Conservation (phyloP, 2,329 filamentous ascomycete species). For the Monilinia aucupariae region DNA sequence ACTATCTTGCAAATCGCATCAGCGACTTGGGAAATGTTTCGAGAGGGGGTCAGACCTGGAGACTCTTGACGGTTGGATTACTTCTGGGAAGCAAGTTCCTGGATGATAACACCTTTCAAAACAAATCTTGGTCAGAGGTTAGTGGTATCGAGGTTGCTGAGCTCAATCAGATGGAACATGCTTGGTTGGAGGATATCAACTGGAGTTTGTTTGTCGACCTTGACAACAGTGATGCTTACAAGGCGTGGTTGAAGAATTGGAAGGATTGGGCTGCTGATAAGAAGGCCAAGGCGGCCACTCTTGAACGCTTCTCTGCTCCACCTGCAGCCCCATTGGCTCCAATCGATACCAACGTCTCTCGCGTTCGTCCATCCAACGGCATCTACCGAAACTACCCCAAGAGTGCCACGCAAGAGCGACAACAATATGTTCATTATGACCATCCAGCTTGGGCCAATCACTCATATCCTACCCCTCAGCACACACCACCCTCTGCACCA, state of each 20-base stretch:
- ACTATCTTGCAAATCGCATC: conserved; percentile 62
- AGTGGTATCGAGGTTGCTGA: conserved; percentile 65
- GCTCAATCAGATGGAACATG: conserved; percentile 61
- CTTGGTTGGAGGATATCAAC: conserved; percentile 62
- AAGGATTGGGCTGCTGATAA: conserved; percentile 51
- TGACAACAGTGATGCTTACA: conserved; percentile 55
- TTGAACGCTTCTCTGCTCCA: conserved; percentile 36
- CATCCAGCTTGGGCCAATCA: conserved; percentile 34
- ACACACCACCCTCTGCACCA: conserved; percentile 49
- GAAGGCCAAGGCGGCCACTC: conserved; percentile 35
- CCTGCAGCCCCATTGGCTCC: conserved; percentile 37
- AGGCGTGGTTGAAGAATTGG: conserved; percentile 62
- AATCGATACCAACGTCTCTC: conserved; percentile 59
- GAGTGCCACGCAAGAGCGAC: conserved; percentile 34
- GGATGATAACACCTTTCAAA: conserved; percentile 75
- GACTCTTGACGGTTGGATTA: conserved; percentile 62
- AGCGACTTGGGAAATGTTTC: conserved; percentile 45
- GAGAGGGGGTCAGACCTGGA: conserved; percentile 56
- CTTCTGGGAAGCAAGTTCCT: conserved; percentile 71
- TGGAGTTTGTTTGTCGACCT: conserved; percentile 67
- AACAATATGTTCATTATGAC: conserved; percentile 32
- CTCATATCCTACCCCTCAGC: conserved; percentile 34
- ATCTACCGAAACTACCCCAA: conserved; percentile 47
- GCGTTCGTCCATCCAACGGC: conserved; percentile 34
- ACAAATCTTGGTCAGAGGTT: conserved; percentile 71